A percentile compares a stretch with the other conserved stretches of the same genome.
Conservation (phyloP, 306 rosid species). For the Cicer bijugum region DNA sequence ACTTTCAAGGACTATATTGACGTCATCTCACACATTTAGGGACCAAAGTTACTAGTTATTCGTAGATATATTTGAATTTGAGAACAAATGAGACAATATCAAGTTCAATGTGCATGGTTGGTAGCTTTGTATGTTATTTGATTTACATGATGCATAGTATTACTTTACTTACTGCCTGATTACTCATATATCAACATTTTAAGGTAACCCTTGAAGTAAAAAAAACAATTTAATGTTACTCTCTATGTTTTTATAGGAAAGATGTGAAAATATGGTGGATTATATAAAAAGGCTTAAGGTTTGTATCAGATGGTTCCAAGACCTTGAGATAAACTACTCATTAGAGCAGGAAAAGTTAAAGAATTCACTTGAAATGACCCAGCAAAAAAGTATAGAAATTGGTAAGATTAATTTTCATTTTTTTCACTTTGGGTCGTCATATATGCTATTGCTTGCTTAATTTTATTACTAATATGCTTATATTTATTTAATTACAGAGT, state of each 20-base stretch:
- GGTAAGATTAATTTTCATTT: constrained; percentile 55
- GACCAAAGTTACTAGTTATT: too few species aligned
- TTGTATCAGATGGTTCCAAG: constrained; percentile 96
- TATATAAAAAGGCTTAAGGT: constrained; percentile 88
- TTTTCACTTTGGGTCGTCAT: background rate
- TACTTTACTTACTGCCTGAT: constrained; percentile 26
- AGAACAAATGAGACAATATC: background rate
- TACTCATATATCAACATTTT: constrained; percentile 8
- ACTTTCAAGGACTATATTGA: too few species aligned
- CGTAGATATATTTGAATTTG: constrained; percentile 31
- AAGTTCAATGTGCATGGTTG: background rate
- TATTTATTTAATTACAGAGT: constrained; percentile 54
- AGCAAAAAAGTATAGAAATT: constrained; percentile 69
- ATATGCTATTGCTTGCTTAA: constrained; percentile 15
- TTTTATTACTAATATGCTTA: constrained; percentile 29
- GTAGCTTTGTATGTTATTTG: constrained; percentile 22
- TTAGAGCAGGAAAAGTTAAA: constrained; percentile 79
- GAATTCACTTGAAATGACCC: constrained; percentile 67
- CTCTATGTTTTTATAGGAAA: constrained; percentile 63
- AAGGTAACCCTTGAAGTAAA: background rate
- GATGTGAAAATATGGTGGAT: constrained; percentile 86
- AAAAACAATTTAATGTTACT: background rate
- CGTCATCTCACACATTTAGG: too few species aligned
- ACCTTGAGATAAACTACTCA: constrained; percentile 77
- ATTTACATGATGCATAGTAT: constrained; percentile 4